Evolutionary conservation across 2,329 filamentous ascomycete genomes (phyloP), one percentile per base, ranked within the genome.

Genomic region (Cyclaneusma minus): DNA sequence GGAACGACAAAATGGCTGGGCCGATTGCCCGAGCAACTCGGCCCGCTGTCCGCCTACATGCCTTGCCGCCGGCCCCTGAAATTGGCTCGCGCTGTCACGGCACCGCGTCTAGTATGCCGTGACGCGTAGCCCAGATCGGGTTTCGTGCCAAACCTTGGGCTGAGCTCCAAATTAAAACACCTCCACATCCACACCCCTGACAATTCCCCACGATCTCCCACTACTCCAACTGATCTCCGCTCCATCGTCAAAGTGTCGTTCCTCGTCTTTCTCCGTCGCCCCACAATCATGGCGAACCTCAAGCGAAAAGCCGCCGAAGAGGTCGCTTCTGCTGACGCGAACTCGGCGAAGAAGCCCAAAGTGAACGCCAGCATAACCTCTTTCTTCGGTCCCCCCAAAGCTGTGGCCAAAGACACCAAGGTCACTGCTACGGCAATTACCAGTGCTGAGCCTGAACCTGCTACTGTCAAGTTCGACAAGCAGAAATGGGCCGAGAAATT

Each of bases 401-500:
- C 27, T 13, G 33, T 22, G 5, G 16, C 28, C 7, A 33, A 35
- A 9, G 31, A 29, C n/a, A 21, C 25, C 5, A 80, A 77, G 47
- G 41, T 55, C 10, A 39, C 47, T 7, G 44, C 45, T 13, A 44
- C 40, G 28, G 30, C 35, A 5, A 18, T 13, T n/a, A 28, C 22
- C 8, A 27, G 16, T 9, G 17, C 39, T 11, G 24, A 39, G 6
- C 27, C 47, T 10, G 39, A 48, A 17, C 33, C 50, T 4, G 36
- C 55, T 17, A 41, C 52, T 4, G 35, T 49, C 30, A 79, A 68
- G 37, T 95, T 94, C 48, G 67, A 94, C 60, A 94, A 93, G 59
- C 69, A 70, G 23, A 82, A 79, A 52, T 98, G 89, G 89, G 62
- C 85, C n/a, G 68, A 69, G 12, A 67, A 68, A 30, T 62, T 98